Conservation (phyloP, 441 rosid genomes). For the Populus trichocarpa region DNA sequence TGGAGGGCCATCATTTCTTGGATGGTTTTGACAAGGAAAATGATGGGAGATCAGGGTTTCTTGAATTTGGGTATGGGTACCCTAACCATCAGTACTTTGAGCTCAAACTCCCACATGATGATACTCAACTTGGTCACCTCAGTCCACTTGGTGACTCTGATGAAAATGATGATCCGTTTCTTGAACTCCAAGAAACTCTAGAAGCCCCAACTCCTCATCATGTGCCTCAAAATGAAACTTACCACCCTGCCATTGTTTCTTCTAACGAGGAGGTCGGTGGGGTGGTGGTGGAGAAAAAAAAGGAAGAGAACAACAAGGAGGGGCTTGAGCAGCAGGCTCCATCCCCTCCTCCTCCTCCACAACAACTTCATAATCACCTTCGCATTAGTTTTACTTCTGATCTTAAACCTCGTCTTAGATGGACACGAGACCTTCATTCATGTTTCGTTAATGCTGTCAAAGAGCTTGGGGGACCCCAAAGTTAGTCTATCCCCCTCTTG, state of each 20-base stretch:
- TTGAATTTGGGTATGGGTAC: not conserved
- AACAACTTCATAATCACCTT: conserved; percentile 3
- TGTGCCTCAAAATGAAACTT: not conserved
- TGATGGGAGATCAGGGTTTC: not conserved
- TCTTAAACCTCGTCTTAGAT: conserved; percentile 25
- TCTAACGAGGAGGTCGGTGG: not conserved
- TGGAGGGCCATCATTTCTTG: not conserved
- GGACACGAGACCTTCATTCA: conserved; percentile 28
- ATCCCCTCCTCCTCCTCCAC: not conserved
- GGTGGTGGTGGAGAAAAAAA: not conserved
- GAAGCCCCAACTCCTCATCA: conserved; percentile 10
- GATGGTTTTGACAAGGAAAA: conserved; percentile 1
- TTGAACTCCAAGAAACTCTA: conserved; percentile 25
- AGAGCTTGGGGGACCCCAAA: conserved; percentile 30
- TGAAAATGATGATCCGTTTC: conserved; percentile 4
- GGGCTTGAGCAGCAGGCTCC: conserved; percentile 2
- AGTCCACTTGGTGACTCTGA: not conserved
- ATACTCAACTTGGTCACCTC: not conserved
- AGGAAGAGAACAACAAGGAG: not conserved
- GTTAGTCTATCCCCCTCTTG: conserved; percentile 23
- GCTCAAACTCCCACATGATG: not conserved
- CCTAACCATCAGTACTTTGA: not conserved
- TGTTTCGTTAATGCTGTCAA: conserved; percentile 23
- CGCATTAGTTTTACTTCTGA: not conserved
- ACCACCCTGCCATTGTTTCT: not conserved